Evolutionary conservation across 1,139 yeast species (phyloP), one percentile per base, ranked within the genome.

Genomic region (Sugiyamaella pinicola): DNA sequence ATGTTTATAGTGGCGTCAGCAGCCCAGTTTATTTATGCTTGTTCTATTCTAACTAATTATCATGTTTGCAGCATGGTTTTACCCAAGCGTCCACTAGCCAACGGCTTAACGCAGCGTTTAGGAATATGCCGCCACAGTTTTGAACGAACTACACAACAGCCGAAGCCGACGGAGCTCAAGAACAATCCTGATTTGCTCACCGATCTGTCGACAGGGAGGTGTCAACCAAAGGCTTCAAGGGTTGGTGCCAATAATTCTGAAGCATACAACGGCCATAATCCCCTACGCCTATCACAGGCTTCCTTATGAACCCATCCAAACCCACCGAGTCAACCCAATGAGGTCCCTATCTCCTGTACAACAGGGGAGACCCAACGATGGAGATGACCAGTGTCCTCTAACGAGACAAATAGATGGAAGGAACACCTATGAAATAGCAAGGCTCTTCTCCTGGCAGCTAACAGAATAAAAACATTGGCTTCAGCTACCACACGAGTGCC

Each of bases 21-120:
- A n/a, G n/a, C n/a, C n/a, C n/a, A n/a, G n/a, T n/a, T n/a, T n/a
- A n/a, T n/a, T n/a, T n/a, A n/a, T n/a, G n/a, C n/a, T n/a, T n/a
- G n/a, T 22, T 21, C 15, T 13, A 24, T 6, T 15, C 37, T 28
- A 29, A 42, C n/a, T 19, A n/a, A 46, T 47, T 43, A 51, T 62
- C 55, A 77, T 85, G 91, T 85, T 67, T 75, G 87, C 91, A 82
- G 83, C 88, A 85, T 85, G 91, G 91, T 86, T 85, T 83, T 83
- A 85, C 95, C 87, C 93, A 83, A 83, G 79, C 87, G 88, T 82
- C 80, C 80, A 85, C 74, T 67, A 77, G 89, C 81, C 88, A 79
- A 83, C 74, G 85, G 77, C 89, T 84, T 69, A 82, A 74, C 88
- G 89, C 83, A 85, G 87, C 80, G 93, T 85, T 77, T 84, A 86